These are phyloP conservation scores for Cardiospermum halicacabum DNA, from an alignment of 345 rosid species.

Conservation along the genomic window DNA sequence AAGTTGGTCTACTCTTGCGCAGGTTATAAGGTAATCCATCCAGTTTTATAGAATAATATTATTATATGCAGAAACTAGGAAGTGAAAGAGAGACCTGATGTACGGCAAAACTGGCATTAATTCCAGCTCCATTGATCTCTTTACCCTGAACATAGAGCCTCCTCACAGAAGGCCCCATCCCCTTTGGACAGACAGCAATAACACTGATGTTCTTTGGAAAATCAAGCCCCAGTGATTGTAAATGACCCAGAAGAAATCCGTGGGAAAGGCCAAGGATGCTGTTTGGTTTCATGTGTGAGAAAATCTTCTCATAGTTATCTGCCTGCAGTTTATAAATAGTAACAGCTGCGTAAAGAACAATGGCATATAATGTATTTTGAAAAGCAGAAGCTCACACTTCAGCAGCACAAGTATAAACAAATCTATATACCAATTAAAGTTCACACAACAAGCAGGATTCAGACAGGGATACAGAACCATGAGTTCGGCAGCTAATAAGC, in stretches of 20 bases:
- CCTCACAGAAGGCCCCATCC: conserved; percentile 46
- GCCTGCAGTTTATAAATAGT: conserved; percentile 18
- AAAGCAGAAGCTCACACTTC: not conserved
- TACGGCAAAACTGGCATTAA: conserved; percentile 33
- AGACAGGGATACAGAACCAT: not conserved
- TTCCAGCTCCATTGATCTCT: conserved; percentile 42
- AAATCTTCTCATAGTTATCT: conserved; percentile 32
- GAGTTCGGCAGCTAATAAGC: not conserved
- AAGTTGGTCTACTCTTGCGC: not conserved
- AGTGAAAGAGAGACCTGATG: conserved; percentile 30
- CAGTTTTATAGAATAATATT: not conserved
- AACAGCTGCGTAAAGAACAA: not conserved
- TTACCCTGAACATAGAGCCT: conserved; percentile 50
- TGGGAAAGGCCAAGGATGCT: conserved; percentile 60
- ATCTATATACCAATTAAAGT: no score
- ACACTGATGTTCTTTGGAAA: conserved; percentile 45
- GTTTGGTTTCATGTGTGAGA: conserved; percentile 54
- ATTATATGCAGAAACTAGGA: not conserved
- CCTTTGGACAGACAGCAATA: conserved; percentile 47
- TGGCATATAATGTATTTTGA: not conserved
- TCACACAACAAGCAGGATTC: not conserved
- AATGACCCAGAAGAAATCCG: conserved; percentile 50
- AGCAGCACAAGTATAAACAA: not conserved
- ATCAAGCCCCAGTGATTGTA: conserved; percentile 34
- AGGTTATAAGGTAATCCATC: not conserved